Base-by-base conservation (phyloP, 1,284 basidiomycete genomes). In the Fomes fomentarius region DNA sequence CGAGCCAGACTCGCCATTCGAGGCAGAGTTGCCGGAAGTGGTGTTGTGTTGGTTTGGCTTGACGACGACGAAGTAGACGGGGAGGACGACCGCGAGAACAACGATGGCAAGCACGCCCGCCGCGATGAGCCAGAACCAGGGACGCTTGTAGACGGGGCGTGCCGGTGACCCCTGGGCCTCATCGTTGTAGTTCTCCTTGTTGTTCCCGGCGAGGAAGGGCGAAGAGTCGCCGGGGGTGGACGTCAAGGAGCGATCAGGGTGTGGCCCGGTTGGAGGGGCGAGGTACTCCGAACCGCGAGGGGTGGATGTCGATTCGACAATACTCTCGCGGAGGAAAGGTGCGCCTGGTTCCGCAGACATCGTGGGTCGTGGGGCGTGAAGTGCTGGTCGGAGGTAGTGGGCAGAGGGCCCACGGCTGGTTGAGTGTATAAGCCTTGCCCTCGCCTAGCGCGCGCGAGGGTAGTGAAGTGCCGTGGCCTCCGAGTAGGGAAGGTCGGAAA, bases 31-130 rank as follows among this genome's bases (percentile, higher is more conserved):
- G 24, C 31, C 47, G 15, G 56, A 56, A n/a, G 48, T 60, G 35
- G 51, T 31, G 28, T 61, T 37, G 47, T 63, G 44, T 25, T 67
- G 57, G 24, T 69, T 71, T 24, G 70, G 70, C 54, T 74, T 74
- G 59, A 75, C 63, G 35, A 75, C 62, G 7, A 68, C 55, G 56
- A 81, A 71, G 56, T 72, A 77, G 4, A 82, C 68, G 2, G 79
- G 74, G 4, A 80, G 61, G 31, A 74, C 59, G 35, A 81, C 66
- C 0, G 73, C 77, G 26, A 73, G 44, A 37, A 73, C 60, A 39
- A 80, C 54, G 48, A 73, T 47, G 1, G 81, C 70, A 49, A 84
- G 57, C 33, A 52, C 50, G 15, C 57, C 42, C 19, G 54, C 50
- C n/a, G 52, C 55, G 14, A 47, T 39, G 28, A 63, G 40, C 64